Evolutionary conservation across 306 rosid species (phyloP).

Genomic region (Medicago arabica): DNA sequence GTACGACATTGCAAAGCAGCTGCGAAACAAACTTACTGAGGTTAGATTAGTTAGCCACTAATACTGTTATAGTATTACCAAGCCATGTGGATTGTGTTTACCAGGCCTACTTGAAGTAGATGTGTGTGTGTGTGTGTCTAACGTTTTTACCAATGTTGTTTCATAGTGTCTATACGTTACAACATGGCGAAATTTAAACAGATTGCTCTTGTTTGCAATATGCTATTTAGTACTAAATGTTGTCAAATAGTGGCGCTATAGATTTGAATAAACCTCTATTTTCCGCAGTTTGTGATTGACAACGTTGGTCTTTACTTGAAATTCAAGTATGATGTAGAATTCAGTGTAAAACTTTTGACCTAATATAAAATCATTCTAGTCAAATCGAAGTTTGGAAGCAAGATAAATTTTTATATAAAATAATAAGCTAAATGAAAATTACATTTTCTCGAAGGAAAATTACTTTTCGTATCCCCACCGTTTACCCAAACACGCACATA

Average conservation of each 20-base stretch:
- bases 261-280: too few species aligned
- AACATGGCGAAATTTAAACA: too few species aligned
- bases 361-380: background rate
- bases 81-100: conserved; percentile 23
- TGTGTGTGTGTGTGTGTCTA: background rate
- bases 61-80: conserved; percentile 13
- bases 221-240: too few species aligned
- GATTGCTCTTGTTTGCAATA: too few species aligned
- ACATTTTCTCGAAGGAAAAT: background rate
- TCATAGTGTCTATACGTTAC: too few species aligned
- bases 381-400: background rate
- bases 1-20: conserved; percentile 85
- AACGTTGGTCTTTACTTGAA: background rate
- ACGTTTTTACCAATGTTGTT: background rate
- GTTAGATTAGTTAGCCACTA: conserved; percentile 48
- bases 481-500: background rate
- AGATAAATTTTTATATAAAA: background rate
- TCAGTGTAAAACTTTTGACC: background rate
- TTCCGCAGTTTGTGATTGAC: too few species aligned
- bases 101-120: conserved; percentile 9
- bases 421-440: background rate
- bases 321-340: background rate
- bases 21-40: conserved; percentile 89
- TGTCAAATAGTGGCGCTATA: too few species aligned
- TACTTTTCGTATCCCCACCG: background rate